These are phyloP conservation scores for Pseudogymnoascus sp. DNA, from an alignment of 2,329 filamentous ascomycete species.

Conservation along the genomic window DNA sequence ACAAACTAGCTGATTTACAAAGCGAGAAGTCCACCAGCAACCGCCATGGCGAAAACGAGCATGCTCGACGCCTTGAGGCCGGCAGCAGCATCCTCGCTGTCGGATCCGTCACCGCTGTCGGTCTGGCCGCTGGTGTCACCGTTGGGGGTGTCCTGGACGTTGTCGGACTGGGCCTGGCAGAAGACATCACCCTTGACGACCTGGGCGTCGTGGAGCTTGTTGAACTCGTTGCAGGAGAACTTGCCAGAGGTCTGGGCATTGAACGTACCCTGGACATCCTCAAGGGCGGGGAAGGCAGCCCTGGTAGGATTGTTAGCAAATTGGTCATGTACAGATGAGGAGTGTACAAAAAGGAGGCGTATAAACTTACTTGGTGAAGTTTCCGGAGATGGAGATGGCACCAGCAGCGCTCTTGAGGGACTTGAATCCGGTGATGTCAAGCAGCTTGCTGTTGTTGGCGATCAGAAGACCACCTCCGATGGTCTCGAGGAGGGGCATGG, in stretches of 20 bases:
- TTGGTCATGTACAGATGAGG: too few species aligned
- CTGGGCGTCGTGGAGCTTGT: constrained; percentile 27
- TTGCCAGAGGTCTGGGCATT: constrained; percentile 40
- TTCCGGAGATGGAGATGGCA: constrained; percentile 77
- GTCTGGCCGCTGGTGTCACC: not conserved
- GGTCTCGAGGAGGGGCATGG: constrained; percentile 59
- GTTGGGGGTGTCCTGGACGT: constrained; percentile 14
- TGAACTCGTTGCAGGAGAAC: constrained; percentile 25
- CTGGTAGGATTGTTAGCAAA: constrained; percentile 41
- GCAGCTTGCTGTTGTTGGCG: constrained; percentile 79
- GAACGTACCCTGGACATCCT: constrained; percentile 64
- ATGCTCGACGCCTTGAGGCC: not conserved
- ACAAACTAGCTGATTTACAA: not conserved
- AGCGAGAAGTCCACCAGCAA: not conserved
- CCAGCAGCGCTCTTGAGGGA: constrained; percentile 64
- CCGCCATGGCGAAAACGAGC: not conserved
- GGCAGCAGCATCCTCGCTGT: not conserved
- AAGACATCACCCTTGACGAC: constrained; percentile 41
- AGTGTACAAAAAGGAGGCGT: too few species aligned
- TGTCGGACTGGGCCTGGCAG: constrained; percentile 31
- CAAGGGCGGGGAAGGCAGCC: constrained; percentile 59
- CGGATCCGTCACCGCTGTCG: not conserved
- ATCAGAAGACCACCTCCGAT: constrained; percentile 77
- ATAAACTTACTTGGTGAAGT: constrained; percentile 71
- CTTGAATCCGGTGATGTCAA: constrained; percentile 59